phyloP scores from a whole-genome alignment of 768 basidiomycete species.

The Hysterangium stoloniferum region DNA sequence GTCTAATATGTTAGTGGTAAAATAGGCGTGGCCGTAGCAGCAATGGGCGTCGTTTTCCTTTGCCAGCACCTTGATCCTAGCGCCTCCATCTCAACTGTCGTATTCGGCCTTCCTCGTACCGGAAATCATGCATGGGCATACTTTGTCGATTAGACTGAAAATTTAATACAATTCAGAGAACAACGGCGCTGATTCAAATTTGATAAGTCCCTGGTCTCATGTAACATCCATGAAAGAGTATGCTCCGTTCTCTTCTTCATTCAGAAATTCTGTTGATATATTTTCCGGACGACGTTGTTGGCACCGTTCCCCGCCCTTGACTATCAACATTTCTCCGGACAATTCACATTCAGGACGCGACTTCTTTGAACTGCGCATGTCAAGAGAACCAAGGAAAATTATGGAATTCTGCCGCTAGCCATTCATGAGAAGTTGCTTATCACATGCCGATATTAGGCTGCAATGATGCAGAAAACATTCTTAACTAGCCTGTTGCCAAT shows the following conservation, averaged over 20 bases:
- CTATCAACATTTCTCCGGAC: conserved; percentile 40
- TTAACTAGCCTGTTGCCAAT: neutral
- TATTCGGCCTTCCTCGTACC: conserved; percentile 38
- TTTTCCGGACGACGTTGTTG: conserved; percentile 36
- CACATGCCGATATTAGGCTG: neutral
- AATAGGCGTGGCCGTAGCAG: conserved; percentile 42
- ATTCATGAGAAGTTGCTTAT: neutral
- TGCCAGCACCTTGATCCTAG: conserved; percentile 28
- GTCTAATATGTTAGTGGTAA: too few relatives aligned
- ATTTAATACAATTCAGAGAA: neutral
- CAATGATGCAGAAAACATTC: neutral
- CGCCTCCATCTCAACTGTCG: conserved; percentile 26
- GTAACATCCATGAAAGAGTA: neutral
- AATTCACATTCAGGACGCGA: conserved; percentile 35
- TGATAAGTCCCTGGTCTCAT: neutral
- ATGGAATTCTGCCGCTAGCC: neutral
- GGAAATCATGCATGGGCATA: conserved; percentile 39
- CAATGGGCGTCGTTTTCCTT: conserved; percentile 36
- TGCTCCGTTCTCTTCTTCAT: neutral
- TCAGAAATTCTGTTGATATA: neutral
- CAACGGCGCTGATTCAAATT: neutral
- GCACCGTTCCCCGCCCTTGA: conserved; percentile 31
- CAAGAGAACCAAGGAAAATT: conserved; percentile 33
- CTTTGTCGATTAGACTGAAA: conserved; percentile 35
- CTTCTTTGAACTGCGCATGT: conserved; percentile 27